phyloP scores from a whole-genome alignment of 257 asterid genomes.

The Coffea canephora region DNA sequence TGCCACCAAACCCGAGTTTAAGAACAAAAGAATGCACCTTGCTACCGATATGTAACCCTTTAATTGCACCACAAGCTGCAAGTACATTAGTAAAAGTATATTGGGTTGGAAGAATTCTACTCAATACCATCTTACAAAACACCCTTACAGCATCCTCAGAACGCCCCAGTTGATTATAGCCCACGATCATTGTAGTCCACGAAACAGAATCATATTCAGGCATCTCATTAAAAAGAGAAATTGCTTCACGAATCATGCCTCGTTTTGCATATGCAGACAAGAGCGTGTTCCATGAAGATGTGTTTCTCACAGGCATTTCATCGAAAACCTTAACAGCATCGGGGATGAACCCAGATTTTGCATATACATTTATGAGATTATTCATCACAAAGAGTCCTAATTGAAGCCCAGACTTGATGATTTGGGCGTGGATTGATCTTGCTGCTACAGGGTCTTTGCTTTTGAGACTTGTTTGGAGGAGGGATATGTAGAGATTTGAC shows the following conservation, averaged over 20 bases:
- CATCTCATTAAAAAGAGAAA: constrained; percentile 41
- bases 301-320: constrained; percentile 61
- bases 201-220: constrained; percentile 73
- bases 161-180: constrained; percentile 54
- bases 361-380: constrained; percentile 62
- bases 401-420: constrained; percentile 57
- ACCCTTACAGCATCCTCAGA: constrained; percentile 39
- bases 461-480: constrained; percentile 63
- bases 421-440: constrained; percentile 48
- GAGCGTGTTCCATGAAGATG: constrained; percentile 71
- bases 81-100: constrained; percentile 65
- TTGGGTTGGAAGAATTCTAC: constrained; percentile 50
- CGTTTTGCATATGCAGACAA: constrained; percentile 69
- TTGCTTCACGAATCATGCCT: constrained; percentile 54
- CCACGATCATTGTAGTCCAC: constrained; percentile 82
- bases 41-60: constrained; percentile 49
- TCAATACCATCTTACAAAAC: constrained; percentile 62
- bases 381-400: constrained; percentile 61
- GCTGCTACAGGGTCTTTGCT: constrained; percentile 35
- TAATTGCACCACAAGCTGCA: constrained; percentile 60
- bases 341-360: constrained; percentile 42
- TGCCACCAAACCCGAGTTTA: constrained; percentile 51
- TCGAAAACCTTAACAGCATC: constrained; percentile 67
- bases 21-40: constrained; percentile 71
- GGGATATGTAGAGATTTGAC: constrained; percentile 42